Evolutionary conservation across 2,329 filamentous ascomycete genomes (phyloP).

Genomic region (Alternaria conjuncta): DNA sequence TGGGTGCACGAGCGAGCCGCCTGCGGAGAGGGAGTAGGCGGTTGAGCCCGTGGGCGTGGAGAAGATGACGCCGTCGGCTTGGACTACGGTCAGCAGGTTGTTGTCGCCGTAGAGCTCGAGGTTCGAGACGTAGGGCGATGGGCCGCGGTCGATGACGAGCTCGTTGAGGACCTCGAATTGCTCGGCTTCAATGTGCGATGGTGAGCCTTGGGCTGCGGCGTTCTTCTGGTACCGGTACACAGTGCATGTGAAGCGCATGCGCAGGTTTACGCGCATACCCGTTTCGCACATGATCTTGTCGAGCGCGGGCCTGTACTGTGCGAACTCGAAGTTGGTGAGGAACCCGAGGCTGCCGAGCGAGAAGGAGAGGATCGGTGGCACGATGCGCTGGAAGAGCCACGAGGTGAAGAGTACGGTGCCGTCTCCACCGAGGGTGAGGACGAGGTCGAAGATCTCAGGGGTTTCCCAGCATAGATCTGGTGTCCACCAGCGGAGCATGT

Average conservation of each 20-base stretch:
- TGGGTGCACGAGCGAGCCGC: slow-evolving; percentile 92
- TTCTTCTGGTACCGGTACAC: slow-evolving; percentile 74
- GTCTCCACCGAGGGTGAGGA: slow-evolving; percentile 85
- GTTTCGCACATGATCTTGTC: slow-evolving; percentile 90
- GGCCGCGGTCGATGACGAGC: slow-evolving; percentile 95
- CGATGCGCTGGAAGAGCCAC: slow-evolving; percentile 90
- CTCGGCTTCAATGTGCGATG: slow-evolving; percentile 79
- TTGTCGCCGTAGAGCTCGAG: slow-evolving; percentile 95
- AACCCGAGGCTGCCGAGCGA: slow-evolving; percentile 87
- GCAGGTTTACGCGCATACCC: slow-evolving; percentile 95
- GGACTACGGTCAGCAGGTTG: slow-evolving; percentile 91
- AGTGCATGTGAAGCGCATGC: slow-evolving; percentile 98
- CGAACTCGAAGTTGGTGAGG: slow-evolving; percentile 86
- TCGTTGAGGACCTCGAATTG: slow-evolving; percentile 99
- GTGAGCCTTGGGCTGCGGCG: slow-evolving; percentile 57
- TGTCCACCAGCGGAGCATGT: slow-evolving; percentile 94
- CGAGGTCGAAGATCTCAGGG: slow-evolving; percentile 94
- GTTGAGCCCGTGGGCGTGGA: slow-evolving; percentile 90
- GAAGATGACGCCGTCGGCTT: slow-evolving; percentile 97
- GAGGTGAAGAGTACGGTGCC: slow-evolving; percentile 88
- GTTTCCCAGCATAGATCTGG: slow-evolving; percentile 93
- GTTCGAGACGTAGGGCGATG: slow-evolving; percentile 95
- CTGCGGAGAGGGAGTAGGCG: slow-evolving; percentile 94
- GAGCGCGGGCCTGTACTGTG: slow-evolving; percentile 84
- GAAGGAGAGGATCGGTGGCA: slow-evolving; percentile 84